phyloP scores from a whole-genome alignment of 2,329 filamentous ascomycete genomes.

The Pseudogymnoascus sp. region DNA sequence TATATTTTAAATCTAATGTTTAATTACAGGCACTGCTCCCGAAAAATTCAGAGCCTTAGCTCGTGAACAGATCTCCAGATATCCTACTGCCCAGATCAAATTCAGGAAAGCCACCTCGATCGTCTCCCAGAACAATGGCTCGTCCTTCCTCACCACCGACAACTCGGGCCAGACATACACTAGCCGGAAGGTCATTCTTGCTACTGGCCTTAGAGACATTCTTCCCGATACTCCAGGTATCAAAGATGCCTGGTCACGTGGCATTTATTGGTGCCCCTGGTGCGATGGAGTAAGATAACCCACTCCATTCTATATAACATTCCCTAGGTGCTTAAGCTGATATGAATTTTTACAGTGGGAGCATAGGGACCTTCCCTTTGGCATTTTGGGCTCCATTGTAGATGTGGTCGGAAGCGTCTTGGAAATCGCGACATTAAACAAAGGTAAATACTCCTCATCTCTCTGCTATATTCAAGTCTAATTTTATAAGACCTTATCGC shows the following conservation, averaged over 20 bases:
- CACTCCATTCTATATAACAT: too few species aligned
- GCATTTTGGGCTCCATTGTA: constrained; percentile 41
- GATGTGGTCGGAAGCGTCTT: constrained; percentile 39
- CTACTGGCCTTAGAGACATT: constrained; percentile 44
- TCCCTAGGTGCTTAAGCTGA: too few species aligned
- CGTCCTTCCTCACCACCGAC: constrained; percentile 39
- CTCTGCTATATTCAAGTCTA: constrained; percentile 30
- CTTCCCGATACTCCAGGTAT: constrained; percentile 47
- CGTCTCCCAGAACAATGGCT: constrained; percentile 30
- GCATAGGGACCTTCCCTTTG: constrained; percentile 50
- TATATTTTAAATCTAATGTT: neutral
- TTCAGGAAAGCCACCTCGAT: constrained; percentile 45
- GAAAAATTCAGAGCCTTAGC: constrained; percentile 27
- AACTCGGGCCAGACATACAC: constrained; percentile 29
- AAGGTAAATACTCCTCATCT: constrained; percentile 38
- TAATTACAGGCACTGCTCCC: constrained; percentile 29
- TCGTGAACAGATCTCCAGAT: constrained; percentile 41
- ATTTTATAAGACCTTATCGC: neutral
- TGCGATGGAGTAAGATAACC: constrained; percentile 42
- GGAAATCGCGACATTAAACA: constrained; percentile 48
- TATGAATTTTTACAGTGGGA: constrained; percentile 29
- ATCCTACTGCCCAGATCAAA: constrained; percentile 41
- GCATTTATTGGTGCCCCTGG: constrained; percentile 58
- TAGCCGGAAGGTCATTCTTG: constrained; percentile 47
- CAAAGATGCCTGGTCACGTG: constrained; percentile 47